Conservation (phyloP, 164 flowering plant species). For the Berberis thunbergii region DNA sequence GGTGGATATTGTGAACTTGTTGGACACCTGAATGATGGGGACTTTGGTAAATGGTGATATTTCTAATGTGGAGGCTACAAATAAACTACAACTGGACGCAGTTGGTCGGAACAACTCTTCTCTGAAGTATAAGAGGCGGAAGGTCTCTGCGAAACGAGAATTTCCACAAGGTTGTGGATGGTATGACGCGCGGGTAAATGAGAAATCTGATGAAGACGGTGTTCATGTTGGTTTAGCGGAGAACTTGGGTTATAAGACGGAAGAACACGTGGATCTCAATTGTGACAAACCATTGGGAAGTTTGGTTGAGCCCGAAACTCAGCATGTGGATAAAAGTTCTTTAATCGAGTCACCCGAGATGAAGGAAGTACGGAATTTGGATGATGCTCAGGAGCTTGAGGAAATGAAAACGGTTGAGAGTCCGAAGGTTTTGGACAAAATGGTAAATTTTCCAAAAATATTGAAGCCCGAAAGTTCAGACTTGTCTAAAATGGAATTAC, state of each 20-base stretch:
- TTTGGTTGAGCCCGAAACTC: slow-evolving; percentile 4
- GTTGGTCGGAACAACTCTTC: not conserved
- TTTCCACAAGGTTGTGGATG: slow-evolving; percentile 48
- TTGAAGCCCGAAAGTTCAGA: slow-evolving; percentile 1
- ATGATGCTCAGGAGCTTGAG: not conserved
- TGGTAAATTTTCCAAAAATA: not conserved
- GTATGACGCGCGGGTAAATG: slow-evolving; percentile 4
- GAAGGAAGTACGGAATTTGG: not conserved
- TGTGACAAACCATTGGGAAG: not conserved
- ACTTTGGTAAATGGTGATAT: not conserved
- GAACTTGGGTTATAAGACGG: not conserved
- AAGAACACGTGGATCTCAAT: not conserved
- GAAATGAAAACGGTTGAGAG: not conserved
- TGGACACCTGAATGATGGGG: not conserved
- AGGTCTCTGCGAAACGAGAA: slow-evolving; percentile 44
- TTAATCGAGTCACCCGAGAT: not conserved
- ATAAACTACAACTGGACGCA: not conserved
- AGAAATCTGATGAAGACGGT: not conserved
- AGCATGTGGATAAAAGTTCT: not conserved
- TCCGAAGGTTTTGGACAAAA: not conserved
- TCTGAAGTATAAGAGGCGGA: slow-evolving; percentile 37
- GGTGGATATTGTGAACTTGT: not conserved
- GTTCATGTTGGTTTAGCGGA: slow-evolving; percentile 1
- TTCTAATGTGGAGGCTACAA: not conserved
- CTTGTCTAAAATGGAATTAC: not conserved